Evolutionary conservation across 371 early-diverging fungal genomes (phyloP), one percentile per base, ranked within the genome.

Genomic region (Paraphysoderma sedebokerense): DNA sequence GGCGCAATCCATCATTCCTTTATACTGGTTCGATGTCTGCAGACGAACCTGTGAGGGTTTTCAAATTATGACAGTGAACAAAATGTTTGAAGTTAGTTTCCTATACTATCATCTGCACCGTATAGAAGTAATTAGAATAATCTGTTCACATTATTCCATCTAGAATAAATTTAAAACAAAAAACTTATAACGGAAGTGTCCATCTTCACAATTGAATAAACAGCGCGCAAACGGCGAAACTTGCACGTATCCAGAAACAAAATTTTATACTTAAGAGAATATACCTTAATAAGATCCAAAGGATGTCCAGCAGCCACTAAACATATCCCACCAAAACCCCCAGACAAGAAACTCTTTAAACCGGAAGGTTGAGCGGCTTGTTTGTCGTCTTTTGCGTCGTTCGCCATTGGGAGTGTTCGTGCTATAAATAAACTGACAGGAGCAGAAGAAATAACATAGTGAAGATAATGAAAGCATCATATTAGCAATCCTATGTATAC

Each of bases 341-440:
- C 95, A 19, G 89, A 81, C 56, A 97, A 61, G 66, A 95, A 89
- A 36, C 92, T 90, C 73, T 92, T 89, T 58, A 85, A 5, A 6
- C 34, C 42, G 30, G 42, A 42, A 20, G 42, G 23, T 32, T 42
- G 42, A 20, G 19, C 27, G 8, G n/a, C 20, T n/a, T n/a, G n/a
- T n/a, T n/a, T n/a, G n/a, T n/a, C n/a, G n/a, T n/a, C n/a, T n/a
- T n/a, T n/a, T n/a, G n/a, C n/a, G n/a, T n/a, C n/a, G n/a, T n/a
- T n/a, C n/a, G n/a, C n/a, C n/a, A n/a, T n/a, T n/a, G n/a, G n/a
- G n/a, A n/a, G n/a, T n/a, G n/a, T n/a, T n/a, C n/a, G n/a, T n/a
- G n/a, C n/a, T n/a, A n/a, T n/a, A n/a, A n/a, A n/a, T n/a, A n/a
- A n/a, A n/a, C n/a, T n/a, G n/a, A n/a, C n/a, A n/a, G n/a, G n/a